A percentile compares a stretch with the other conserved stretches of the same genome.
Conservation (phyloP, 768 basidiomycete genomes). For the Suillus sp. region DNA sequence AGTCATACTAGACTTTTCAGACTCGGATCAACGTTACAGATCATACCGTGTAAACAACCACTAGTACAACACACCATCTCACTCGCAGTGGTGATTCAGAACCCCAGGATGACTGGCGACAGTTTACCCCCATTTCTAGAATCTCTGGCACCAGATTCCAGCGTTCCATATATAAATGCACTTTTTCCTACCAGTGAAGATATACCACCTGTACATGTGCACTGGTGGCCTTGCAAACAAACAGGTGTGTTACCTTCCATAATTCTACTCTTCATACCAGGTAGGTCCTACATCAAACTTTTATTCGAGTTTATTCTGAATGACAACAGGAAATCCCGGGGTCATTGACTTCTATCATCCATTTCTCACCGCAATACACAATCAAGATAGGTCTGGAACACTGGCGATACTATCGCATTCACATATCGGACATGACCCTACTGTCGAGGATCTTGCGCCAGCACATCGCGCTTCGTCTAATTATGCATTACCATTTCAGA, state of each 20-base stretch:
- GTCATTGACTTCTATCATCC: constrained; percentile 66
- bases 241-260: constrained; percentile 24
- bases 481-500: constrained; percentile 48
- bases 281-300: constrained; percentile 25
- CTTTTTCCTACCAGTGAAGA: constrained; percentile 13
- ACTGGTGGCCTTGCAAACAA: constrained; percentile 52
- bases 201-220: constrained; percentile 45
- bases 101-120: not conserved
- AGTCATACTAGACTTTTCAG: too few species aligned
- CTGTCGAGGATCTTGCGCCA: constrained; percentile 22
- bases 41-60: too few species aligned
- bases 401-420: constrained; percentile 62
- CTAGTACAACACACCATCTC: not conserved
- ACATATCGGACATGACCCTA: constrained; percentile 63
- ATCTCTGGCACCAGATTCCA: not conserved
- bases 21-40: too few species aligned
- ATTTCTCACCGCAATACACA: constrained; percentile 58
- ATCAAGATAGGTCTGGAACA: constrained; percentile 32
- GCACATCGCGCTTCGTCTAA: constrained; percentile 25
- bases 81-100: not conserved
- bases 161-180: constrained; percentile 11
- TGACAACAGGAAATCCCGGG: constrained; percentile 52
- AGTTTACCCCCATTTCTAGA: constrained; percentile 7
- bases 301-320: constrained; percentile 6
- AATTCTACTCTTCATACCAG: constrained; percentile 53